Conservation (phyloP, 1,284 basidiomycete species). For the Boletus semigastroideus region DNA sequence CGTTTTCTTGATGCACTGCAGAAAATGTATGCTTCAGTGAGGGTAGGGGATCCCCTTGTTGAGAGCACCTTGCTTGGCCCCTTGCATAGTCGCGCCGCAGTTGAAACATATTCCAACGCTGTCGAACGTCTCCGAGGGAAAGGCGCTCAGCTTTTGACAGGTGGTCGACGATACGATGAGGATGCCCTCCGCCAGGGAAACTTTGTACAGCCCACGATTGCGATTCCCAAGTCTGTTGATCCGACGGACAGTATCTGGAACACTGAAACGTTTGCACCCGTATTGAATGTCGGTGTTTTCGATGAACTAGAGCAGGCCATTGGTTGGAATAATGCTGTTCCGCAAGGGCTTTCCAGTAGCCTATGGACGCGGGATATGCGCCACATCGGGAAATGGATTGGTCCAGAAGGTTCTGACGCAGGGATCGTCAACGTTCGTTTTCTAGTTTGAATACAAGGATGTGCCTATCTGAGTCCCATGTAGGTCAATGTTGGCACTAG, state of each 20-base stretch:
- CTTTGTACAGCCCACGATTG: constrained; percentile 88
- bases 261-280: constrained; percentile 85
- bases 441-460: constrained; percentile 9
- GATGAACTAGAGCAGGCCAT: constrained; percentile 91
- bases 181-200: constrained; percentile 64
- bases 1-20: constrained; percentile 76
- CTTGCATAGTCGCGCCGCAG: constrained; percentile 70
- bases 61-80: constrained; percentile 81
- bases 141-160: constrained; percentile 76
- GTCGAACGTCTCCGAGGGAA: constrained; percentile 62
- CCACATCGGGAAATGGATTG: constrained; percentile 87
- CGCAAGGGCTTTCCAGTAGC: constrained; percentile 87
- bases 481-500: constrained; percentile 91
- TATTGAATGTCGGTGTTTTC: constrained; percentile 87
- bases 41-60: constrained; percentile 82
- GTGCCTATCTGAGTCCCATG: constrained; percentile 1
- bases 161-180: constrained; percentile 58
- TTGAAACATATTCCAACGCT: constrained; percentile 66
- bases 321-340: constrained; percentile 88
- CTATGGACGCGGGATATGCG: constrained; percentile 87
- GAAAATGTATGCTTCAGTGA: constrained; percentile 67
- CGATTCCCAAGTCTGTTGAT: constrained; percentile 60
- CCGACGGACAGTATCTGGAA: constrained; percentile 65
- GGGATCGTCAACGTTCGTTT: constrained; percentile 78
- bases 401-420: constrained; percentile 82